phyloP scores from a whole-genome alignment of 495 filamentous ascomycete genomes.

The Halenospora varia region DNA sequence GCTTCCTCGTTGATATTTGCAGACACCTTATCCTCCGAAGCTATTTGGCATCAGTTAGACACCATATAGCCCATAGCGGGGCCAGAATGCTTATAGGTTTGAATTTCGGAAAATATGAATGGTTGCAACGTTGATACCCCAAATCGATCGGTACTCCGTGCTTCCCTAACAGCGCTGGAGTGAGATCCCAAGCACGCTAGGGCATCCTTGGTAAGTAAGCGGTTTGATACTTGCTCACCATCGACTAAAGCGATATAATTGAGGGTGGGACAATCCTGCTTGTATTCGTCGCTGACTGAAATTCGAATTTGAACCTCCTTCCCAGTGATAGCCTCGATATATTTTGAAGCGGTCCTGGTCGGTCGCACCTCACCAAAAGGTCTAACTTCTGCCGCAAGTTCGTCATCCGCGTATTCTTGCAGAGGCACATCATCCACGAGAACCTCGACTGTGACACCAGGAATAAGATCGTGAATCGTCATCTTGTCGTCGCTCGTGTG shows the following conservation, averaged over 20 bases:
- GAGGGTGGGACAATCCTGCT: not conserved
- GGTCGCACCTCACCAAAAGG: not conserved
- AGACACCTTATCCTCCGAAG: not conserved
- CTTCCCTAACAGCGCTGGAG: not conserved
- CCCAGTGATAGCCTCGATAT: not conserved
- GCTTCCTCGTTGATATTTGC: not conserved
- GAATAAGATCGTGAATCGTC: not conserved
- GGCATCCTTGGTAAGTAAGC: not conserved
- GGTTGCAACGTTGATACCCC: not conserved
- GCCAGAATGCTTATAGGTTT: not conserved
- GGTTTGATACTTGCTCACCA: not conserved
- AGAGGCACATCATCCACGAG: not conserved
- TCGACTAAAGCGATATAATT: not conserved
- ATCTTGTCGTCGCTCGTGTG: not conserved
- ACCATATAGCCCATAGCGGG: not conserved
- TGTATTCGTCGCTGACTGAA: not conserved
- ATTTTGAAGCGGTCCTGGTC: not conserved
- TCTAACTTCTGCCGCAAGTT: not conserved
- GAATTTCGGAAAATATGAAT: not conserved
- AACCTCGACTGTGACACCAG: not conserved
- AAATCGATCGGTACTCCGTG: not conserved
- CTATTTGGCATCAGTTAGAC: not conserved
- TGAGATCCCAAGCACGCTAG: not conserved
- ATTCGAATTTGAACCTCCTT: not conserved
- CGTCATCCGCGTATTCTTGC: not conserved